These are phyloP conservation scores for Linnemannia elongata DNA, from an alignment of 192 early-diverging fungal species.

Conservation along the genomic window DNA sequence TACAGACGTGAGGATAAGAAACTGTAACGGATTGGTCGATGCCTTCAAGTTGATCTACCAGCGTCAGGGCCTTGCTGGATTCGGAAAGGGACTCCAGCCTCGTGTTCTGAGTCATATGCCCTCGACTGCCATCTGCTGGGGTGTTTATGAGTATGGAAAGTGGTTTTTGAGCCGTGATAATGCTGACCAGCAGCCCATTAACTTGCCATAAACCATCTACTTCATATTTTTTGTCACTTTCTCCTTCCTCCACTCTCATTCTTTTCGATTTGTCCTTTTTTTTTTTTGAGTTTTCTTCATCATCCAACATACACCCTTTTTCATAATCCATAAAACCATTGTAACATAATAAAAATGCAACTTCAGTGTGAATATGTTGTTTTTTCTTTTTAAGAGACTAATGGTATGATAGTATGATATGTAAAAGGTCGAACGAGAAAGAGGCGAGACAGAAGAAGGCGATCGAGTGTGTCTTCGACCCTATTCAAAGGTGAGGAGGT, in stretches of 20 bases:
- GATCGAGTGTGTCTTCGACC: not conserved
- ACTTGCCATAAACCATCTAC: not conserved
- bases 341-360: not conserved
- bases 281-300: not conserved
- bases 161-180: slow-evolving; percentile 67
- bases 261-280: not conserved
- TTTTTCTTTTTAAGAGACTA: not conserved
- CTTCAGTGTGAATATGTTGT: not conserved
- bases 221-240: not conserved
- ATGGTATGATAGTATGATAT: not conserved
- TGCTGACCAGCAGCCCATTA: slow-evolving; percentile 43
- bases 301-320: not conserved
- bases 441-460: not conserved
- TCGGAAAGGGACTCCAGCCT: slow-evolving; percentile 83
- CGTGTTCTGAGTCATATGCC: slow-evolving; percentile 93
- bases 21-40: slow-evolving; percentile 77
- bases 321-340: not conserved
- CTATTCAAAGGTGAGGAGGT: not conserved
- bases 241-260: not conserved
- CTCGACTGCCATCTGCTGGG: slow-evolving; percentile 95
- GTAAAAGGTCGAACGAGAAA: not conserved
- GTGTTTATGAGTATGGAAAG: slow-evolving; percentile 90
- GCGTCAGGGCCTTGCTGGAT: slow-evolving; percentile 81
- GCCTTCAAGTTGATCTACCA: slow-evolving; percentile 84
- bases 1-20: slow-evolving; percentile 75